Evolutionary conservation across 2,329 filamentous ascomycete genomes (phyloP).

Genomic region (Leptosphaerulina australis): DNA sequence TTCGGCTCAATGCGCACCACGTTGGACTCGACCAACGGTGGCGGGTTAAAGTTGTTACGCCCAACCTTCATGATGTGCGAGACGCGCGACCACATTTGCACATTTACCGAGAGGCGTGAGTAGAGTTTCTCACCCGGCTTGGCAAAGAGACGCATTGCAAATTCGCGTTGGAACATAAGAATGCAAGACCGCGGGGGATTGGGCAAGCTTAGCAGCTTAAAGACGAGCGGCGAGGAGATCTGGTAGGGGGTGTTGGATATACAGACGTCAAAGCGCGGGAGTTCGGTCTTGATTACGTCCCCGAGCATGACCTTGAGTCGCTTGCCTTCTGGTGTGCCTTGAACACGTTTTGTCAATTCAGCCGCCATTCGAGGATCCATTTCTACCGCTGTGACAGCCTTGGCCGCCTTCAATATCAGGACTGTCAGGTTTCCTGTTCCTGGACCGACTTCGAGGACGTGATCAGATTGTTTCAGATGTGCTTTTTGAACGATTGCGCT

Average conservation of each 20-base stretch:
- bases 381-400: conserved; percentile 84
- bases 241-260: conserved; percentile 78
- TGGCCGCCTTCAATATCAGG: conserved; percentile 84
- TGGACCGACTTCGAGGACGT: conserved; percentile 89
- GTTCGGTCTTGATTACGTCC: conserved; percentile 86
- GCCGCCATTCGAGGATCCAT: conserved; percentile 96
- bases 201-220: conserved; percentile 81
- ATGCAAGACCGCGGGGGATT: conserved; percentile 83
- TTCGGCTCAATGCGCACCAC: conserved; percentile 92
- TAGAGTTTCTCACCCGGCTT: conserved; percentile 88
- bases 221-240: conserved; percentile 91
- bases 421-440: conserved; percentile 90
- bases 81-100: conserved; percentile 85
- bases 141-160: conserved; percentile 87
- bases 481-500: conserved; percentile 86
- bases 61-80: conserved; percentile 87
- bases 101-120: conserved; percentile 87
- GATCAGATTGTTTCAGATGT: conserved; percentile 83
- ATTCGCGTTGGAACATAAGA: conserved; percentile 97
- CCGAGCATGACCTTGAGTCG: conserved; percentile 87
- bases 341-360: conserved; percentile 90
- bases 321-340: conserved; percentile 78
- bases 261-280: conserved; percentile 78
- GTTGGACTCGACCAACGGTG: conserved; percentile 88
- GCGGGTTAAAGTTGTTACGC: conserved; percentile 94